Evolutionary conservation across 2,329 filamentous ascomycete species (phyloP), one percentile per base, ranked within the genome.

Genomic region (Cadophora luteo-olivacea): DNA sequence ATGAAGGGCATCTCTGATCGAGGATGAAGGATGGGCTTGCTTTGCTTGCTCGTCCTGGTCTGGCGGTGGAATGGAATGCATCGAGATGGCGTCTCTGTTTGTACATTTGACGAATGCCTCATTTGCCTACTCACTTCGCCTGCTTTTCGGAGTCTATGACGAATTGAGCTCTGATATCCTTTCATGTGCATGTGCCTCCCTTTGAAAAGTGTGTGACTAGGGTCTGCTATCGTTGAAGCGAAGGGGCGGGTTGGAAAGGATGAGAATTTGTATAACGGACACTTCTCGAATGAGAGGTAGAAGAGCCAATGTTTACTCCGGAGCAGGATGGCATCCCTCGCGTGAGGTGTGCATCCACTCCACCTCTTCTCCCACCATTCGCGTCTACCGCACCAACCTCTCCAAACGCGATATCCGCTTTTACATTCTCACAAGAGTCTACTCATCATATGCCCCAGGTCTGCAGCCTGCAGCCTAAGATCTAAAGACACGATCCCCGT

Each of bases 51-150:
- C 45, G 14, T 36, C 69, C 72, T 73, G 71, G 25, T 32, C 7
- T 33, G 32, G 22, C 19, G 72, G 75, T 75, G 73, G 73, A 76
- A 76, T 11, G 73, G 72, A 74, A 75, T 71, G 75, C 75, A 76
- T 77, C 71, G 72, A 65, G 70, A 69, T 71, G 76, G 76, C 75
- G 75, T 73, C 72, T 75, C 33, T 66, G 60, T 60, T 68, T 78
- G 74, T 77, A 77, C 73, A 75, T 73, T 74, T 72, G 71, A 73
- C 36, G 69, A 72, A 69, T 72, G 68, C 29, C 33, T 48, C 45
- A 48, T 48, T 22, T 38, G 32, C 54, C 32, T 38, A n/a, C 32
- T 57, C 54, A 12, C 38, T 32, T 58, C 32, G 19, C 32, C 29
- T 38, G 32, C 32, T 33, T 24, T 19, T n/a, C 5, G 16, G 54